Evolutionary conservation across 495 filamentous ascomycete genomes (phyloP), one percentile per base, ranked within the genome.

Genomic region (Antarctomyces pellizariae): DNA sequence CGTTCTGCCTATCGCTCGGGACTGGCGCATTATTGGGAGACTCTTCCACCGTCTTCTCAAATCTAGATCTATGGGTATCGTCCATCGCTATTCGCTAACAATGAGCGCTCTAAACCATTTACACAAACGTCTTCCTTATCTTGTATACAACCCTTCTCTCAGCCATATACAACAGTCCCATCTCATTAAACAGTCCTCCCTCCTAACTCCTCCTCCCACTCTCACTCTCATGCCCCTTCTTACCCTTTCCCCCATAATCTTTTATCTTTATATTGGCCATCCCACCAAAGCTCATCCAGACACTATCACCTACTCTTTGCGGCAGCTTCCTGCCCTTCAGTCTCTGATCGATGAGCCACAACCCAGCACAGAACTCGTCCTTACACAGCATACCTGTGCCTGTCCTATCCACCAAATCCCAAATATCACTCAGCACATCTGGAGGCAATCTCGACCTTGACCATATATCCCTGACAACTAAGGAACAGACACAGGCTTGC

Each of bases 311-410:
- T 4, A 93, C 75, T 39, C 62, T 67, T 3, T 61, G 49, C 0
- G 86, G 86, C 18, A 92, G 55, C 54, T 93, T 97, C 29, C 78
- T 59, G 1, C 86, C 86, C 43, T 75, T 75, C 19, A 95, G 50
- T 36, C 71, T 55, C 51, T 91, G 79, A 47, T 97, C 86, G 29
- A 97, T 67, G 24, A 97, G 54, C 86, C 86, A 97, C 60, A 83
- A 67, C 7, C 86, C 86, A 21, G 93, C 80, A 16, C 93, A 75
- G 48, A 93, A 93, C 57, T 93, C 80, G 20, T 78, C 67, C 42
- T 64, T 65, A 13, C 53, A 57, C 30, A 97, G 47, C 25, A 43
- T 48, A 2, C 76, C 76, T 13, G 55, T 52, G 7, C 56, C 44
- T 7, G 54, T 46, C 2, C 59, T 42, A 47, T 90, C 76, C 10